These are phyloP conservation scores for Xerocomus potaroensis DNA, from an alignment of 768 basidiomycete species.

Conservation along the genomic window DNA sequence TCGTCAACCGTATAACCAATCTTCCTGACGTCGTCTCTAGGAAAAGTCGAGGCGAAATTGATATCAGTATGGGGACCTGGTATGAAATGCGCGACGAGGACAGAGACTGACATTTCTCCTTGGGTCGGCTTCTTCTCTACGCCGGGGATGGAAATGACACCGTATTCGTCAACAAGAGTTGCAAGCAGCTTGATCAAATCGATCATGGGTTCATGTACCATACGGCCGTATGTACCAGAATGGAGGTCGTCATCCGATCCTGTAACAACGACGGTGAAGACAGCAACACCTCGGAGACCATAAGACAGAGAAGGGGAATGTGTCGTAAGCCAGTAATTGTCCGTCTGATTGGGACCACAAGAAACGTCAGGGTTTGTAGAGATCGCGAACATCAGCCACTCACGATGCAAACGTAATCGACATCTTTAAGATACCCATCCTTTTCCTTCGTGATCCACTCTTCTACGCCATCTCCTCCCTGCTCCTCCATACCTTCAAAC, in stretches of 20 bases:
- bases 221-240: conserved; percentile 77
- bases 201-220: conserved; percentile 85
- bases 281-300: conserved; percentile 77
- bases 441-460: conserved; percentile 73
- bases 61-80: too few species aligned
- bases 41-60: conserved; percentile 5
- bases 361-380: background rate
- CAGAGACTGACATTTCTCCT: conserved; percentile 27
- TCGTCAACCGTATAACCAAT: background rate
- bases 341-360: conserved; percentile 44
- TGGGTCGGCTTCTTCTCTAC: conserved; percentile 71
- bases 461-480: conserved; percentile 79
- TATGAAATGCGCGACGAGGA: background rate
- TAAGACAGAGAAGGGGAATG: conserved; percentile 75
- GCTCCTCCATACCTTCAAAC: conserved; percentile 96
- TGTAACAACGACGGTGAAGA: conserved; percentile 72
- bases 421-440: conserved; percentile 69
- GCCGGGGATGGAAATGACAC: conserved; percentile 79
- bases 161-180: conserved; percentile 68
- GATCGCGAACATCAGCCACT: conserved; percentile 15
- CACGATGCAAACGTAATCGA: conserved; percentile 87
- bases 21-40: background rate
- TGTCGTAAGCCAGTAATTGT: conserved; percentile 88
- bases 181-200: conserved; percentile 75
- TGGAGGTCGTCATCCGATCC: conserved; percentile 86